Evolutionary conservation across 345 rosid species (phyloP).

Genomic region (Ricinus communis): DNA sequence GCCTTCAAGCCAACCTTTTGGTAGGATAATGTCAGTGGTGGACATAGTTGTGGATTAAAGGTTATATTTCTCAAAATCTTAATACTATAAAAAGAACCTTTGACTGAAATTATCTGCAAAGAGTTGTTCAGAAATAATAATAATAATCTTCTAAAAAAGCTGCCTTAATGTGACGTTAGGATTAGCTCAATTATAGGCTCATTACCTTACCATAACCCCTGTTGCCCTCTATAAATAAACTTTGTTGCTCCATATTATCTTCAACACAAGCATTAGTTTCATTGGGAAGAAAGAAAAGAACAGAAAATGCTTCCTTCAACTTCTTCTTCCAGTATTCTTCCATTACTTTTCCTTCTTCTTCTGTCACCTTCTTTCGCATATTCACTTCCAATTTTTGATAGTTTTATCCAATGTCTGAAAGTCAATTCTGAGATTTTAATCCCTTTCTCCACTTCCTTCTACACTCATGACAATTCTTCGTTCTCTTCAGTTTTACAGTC

Average conservation of each 20-base stretch:
- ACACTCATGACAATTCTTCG: constrained; percentile 24
- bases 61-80: too few species aligned
- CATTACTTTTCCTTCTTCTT: constrained; percentile 24
- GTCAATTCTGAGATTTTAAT: constrained; percentile 6
- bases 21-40: too few species aligned
- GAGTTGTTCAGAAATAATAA: too few species aligned
- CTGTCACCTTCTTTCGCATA: neutral
- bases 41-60: too few species aligned
- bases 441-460: constrained; percentile 26
- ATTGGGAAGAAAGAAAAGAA: too few species aligned
- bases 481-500: constrained; percentile 22
- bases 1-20: too few species aligned
- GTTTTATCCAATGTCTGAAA: constrained; percentile 27
- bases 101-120: too few species aligned
- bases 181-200: constrained; percentile 23
- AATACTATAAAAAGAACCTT: too few species aligned
- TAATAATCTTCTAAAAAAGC: neutral
- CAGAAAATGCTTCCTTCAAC: constrained; percentile 27
- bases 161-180: constrained; percentile 22
- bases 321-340: constrained; percentile 2
- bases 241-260: neutral
- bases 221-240: constrained; percentile 18
- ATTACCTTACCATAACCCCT: neutral
- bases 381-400: constrained; percentile 1
- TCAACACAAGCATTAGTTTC: constrained; percentile 13